Base-by-base conservation (phyloP, 768 basidiomycete species). In the Symmetrospora coprosmae region DNA sequence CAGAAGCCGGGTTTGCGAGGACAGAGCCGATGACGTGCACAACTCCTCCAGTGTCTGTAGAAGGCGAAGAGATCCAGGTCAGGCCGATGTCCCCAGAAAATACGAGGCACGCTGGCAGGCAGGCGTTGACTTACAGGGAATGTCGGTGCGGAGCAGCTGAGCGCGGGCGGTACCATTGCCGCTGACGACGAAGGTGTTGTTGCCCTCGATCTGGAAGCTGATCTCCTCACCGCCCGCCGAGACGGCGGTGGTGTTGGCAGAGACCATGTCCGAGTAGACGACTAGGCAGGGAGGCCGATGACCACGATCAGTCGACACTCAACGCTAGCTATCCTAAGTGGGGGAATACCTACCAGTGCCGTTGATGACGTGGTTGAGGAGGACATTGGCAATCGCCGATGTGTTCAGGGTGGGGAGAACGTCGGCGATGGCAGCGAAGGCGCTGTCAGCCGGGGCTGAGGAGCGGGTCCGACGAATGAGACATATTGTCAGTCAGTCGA, bases 301-400 rank as follows among this genome's bases (percentile, higher is more conserved):
- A n/a, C 11, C 19, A 11, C 13, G 11, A 39, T 39, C 13, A 39
- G 19, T 11, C 37, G 19, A 11, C 19, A n/a, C 37, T 11, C 13
- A n/a, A 39, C 37, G 37, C 19, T 39, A 11, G n/a, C n/a, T n/a
- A n/a, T n/a, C n/a, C n/a, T n/a, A n/a, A n/a, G n/a, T n/a, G n/a
- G n/a, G n/a, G n/a, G n/a, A n/a, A n/a, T n/a, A n/a, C n/a, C n/a
- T n/a, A 21, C 43, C 72, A 11, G 70, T 64, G 27, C 72, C 72
- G 66, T 72, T 72, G 67, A 75, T 68, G 53, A 73, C 70, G 69
- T 74, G 74, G 67, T 74, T 74, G 56, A 67, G 66, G 33, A 73
- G 68, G 41, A 75, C 65, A 19, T 67, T 64, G 6, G 50, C 25
- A 45, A 74, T 66, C 35, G 64, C 43, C 9, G 71, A 68, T 14